A percentile compares a stretch with the other conserved stretches of the same genome.
Conservation (phyloP, 345 rosid species). For the Nasturtium officinale region DNA sequence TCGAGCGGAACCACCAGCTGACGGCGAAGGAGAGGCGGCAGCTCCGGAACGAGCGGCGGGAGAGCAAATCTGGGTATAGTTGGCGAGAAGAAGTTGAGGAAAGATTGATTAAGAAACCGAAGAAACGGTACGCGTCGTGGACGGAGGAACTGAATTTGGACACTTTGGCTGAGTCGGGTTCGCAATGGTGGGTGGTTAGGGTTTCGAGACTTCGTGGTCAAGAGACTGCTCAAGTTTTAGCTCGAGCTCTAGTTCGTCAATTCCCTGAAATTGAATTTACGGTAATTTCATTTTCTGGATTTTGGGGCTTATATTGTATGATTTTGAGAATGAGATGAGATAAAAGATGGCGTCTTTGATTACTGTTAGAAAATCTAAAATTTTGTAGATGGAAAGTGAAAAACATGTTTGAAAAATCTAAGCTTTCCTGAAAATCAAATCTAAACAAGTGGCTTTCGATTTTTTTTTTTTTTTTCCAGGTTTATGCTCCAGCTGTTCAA, state of each 20-base stretch:
- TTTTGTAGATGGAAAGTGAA: background rate
- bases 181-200: slow-evolving; percentile 82
- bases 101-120: slow-evolving; percentile 69
- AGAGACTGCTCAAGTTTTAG: slow-evolving; percentile 63
- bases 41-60: slow-evolving; percentile 77
- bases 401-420: background rate
- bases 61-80: slow-evolving; percentile 57
- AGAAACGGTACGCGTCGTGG: slow-evolving; percentile 57
- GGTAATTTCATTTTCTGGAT: slow-evolving; percentile 43
- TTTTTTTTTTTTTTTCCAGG: slow-evolving; percentile 48
- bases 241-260: slow-evolving; percentile 56
- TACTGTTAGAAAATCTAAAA: background rate
- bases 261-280: slow-evolving; percentile 67
- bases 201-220: slow-evolving; percentile 60
- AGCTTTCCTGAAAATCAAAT: background rate
- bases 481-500: slow-evolving; percentile 74
- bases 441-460: background rate
- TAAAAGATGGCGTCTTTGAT: background rate
- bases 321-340: slow-evolving; percentile 4
- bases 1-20: slow-evolving; percentile 46
- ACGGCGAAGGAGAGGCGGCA: slow-evolving; percentile 86
- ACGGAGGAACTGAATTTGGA: slow-evolving; percentile 75
- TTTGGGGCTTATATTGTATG: background rate
- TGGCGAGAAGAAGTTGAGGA: slow-evolving; percentile 93
- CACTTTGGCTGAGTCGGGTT: slow-evolving; percentile 64